These are phyloP conservation scores for Hibiscus trionum DNA, from an alignment of 345 rosid species.

Conservation along the genomic window DNA sequence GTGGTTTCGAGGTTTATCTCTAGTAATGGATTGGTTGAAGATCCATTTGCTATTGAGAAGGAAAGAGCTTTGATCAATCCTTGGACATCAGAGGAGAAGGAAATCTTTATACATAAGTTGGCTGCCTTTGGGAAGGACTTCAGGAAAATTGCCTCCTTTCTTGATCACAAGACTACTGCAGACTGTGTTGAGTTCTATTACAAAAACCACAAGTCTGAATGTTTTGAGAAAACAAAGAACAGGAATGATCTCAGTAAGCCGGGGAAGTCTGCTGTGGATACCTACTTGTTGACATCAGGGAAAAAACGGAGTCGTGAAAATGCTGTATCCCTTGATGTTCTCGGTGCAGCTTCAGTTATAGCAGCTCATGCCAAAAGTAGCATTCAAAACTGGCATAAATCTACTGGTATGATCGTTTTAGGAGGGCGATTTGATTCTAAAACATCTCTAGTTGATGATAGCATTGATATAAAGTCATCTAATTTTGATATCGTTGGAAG, in stretches of 20 bases:
- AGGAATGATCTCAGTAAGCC: constrained; percentile 44
- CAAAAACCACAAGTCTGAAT: constrained; percentile 93
- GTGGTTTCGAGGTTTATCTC: constrained; percentile 54
- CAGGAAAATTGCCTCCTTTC: constrained; percentile 70
- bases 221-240: constrained; percentile 78
- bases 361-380: constrained; percentile 59
- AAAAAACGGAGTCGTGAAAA: constrained; percentile 65
- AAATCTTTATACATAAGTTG: constrained; percentile 65
- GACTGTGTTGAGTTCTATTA: constrained; percentile 95
- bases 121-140: constrained; percentile 78
- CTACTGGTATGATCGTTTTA: constrained; percentile 36
- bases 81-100: constrained; percentile 76
- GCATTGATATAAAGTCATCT: constrained; percentile 40
- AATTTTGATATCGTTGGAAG: constrained; percentile 39
- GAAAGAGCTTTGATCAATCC: constrained; percentile 85
- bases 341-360: constrained; percentile 69
- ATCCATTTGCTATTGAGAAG: constrained; percentile 82
- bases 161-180: constrained; percentile 85
- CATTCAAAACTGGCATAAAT: constrained; percentile 25
- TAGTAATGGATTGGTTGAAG: constrained; percentile 78
- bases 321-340: constrained; percentile 65
- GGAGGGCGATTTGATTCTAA: constrained; percentile 40
- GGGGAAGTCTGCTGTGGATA: constrained; percentile 47
- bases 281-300: constrained; percentile 54
- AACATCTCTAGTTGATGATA: constrained; percentile 32